Evolutionary conservation across 768 basidiomycete genomes (phyloP), one percentile per base, ranked within the genome.

Genomic region (Termitomyces sp.): DNA sequence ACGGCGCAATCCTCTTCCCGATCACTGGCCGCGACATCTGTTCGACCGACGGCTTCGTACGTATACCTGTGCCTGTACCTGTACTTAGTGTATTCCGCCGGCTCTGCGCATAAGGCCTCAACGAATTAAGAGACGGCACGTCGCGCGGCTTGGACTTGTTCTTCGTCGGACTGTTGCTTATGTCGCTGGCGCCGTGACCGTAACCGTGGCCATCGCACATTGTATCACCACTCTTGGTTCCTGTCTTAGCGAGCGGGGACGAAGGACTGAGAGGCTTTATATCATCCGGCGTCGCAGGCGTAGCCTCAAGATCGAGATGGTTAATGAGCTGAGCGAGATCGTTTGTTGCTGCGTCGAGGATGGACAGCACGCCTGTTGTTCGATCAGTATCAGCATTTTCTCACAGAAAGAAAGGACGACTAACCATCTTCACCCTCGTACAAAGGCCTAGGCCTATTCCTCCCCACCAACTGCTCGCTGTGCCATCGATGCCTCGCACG

Each of bases 281-380:
- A 38, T 83, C 81, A 38, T 83, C 81, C 1, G 81, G 77, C 1
- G 81, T 83, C 2, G 78, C 77, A 0, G 91, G 91, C 0, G 92
- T 93, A 4, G 89, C 89, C 68, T 91, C 85, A 4, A 94, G 77
- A 65, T 92, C 89, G n/a, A 94, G 79, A n/a, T 83, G 82, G 63
- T 87, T 89, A 70, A 94, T 90, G 4, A 94, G 76, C 59, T 84
- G 83, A 0, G 88, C 91, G 4, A 94, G 81, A 46, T 93, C 91
- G 55, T 90, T 85, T 1, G 91, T 93, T 0, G 89, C 91, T 0
- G 89, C 89, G 63, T 88, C 88, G n/a, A 92, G 75, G 36, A 91
- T 81, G 0, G 86, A 89, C 1, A 91, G 68, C 14, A 84, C 83
- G 62, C 81, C 90, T 83, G 63, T 40, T 12, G 6, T 32, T 32